Base-by-base conservation (phyloP, 164 flowering plant genomes). In the Magnolia kwangsiensis region DNA sequence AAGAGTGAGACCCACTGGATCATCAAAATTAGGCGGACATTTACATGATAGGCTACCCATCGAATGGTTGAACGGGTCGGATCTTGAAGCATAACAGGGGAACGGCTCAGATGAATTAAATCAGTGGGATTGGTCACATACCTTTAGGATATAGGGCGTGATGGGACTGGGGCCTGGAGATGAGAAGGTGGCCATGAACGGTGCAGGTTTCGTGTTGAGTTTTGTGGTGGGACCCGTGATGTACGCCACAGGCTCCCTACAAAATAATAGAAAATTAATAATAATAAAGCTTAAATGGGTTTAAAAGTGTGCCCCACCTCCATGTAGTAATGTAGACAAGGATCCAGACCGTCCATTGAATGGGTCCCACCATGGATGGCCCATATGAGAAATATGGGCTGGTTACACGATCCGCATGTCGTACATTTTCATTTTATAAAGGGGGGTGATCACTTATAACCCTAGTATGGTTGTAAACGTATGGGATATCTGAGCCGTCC, bases 131-230 rank as follows among this genome's bases (percentile, higher is more conserved):
- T 55, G 61, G 16, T 55, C 16, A 9, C 72, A 63, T 50, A 93
- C 98, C 95, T 94, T 94, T 20, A 92, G 92, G 76, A 94, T 87
- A 61, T 88, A 91, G 7, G 95, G 96, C 2, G 84, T 83, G 11
- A 92, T 37, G 11, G 76, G 51, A 72, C 86, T 92, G 3, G 98
- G 98, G 67, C 98, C 98, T 72, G 70, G 83, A 1, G 97, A 92
- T 8, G 98, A 92, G 79, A 92, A 94, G 5, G 88, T 81, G 51
- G 97, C 97, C 95, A 91, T 92, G 78, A 87, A 77, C 0, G 97
- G 98, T 11, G 98, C 88, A 59, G 97, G 95, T 51, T 86, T 89
- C 4, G 81, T 71, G 59, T 75, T 82, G 61, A 85, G 9, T n/a
- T 74, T 37, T 13, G 96, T 89, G 8, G 50, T 78, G 31, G 82